phyloP scores from a whole-genome alignment of 306 rosid species.

The Sechiopsis laciniata region DNA sequence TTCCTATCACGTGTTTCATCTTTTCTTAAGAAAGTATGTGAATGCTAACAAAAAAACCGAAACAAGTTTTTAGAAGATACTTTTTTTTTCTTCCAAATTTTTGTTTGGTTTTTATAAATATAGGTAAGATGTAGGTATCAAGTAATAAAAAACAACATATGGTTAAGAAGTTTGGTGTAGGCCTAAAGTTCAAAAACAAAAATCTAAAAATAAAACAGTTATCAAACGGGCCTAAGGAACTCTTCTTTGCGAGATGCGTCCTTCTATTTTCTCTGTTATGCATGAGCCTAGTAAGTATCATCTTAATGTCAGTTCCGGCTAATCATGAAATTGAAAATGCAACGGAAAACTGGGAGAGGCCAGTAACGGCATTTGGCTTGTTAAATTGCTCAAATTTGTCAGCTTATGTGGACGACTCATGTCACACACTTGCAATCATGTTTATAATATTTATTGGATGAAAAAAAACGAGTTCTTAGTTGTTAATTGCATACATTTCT shows the following conservation, averaged over 20 bases:
- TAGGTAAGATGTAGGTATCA: no score
- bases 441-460: not conserved
- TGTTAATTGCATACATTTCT: not conserved
- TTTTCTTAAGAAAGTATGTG: no score
- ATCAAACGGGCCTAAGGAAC: not conserved
- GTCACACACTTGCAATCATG: not conserved
- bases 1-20: no score
- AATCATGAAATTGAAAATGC: not conserved
- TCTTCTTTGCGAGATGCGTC: constrained; percentile 7
- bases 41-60: no score
- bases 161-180: no score
- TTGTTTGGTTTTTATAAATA: no score
- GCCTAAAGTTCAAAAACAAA: no score
- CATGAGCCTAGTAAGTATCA: not conserved
- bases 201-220: no score
- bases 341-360: not conserved
- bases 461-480: not conserved
- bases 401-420: not conserved
- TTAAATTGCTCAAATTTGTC: not conserved
- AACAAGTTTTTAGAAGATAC: no score
- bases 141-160: no score
- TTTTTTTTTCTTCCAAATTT: no score
- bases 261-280: not conserved
- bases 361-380: no score
- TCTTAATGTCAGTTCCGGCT: not conserved